A percentile compares a stretch with the other conserved stretches of the same genome.
Evolutionary conservation across 371 early-diverging fungal genomes (phyloP).

Genomic region (Sporodiniella umbellata): DNA sequence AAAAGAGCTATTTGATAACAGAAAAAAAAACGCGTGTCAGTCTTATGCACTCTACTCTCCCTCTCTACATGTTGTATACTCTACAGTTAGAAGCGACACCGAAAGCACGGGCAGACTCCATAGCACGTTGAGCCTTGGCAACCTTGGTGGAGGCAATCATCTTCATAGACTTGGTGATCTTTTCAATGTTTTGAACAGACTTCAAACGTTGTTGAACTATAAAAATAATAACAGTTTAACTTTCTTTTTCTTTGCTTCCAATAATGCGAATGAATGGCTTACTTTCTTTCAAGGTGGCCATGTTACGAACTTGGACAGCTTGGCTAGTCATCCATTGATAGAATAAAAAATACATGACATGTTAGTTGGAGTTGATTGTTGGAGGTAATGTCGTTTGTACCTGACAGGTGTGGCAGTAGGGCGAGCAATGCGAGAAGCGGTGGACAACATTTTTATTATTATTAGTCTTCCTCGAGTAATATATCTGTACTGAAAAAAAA

Average conservation of each 20-base stretch:
- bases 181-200: slow-evolving; percentile 96
- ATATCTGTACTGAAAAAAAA: background rate
- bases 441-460: slow-evolving; percentile 34
- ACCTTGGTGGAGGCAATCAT: slow-evolving; percentile 99
- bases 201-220: slow-evolving; percentile 94
- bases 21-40: background rate
- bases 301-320: slow-evolving; percentile 80
- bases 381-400: slow-evolving; percentile 8
- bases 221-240: slow-evolving; percentile 4
- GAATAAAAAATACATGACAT: background rate
- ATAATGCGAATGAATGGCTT: slow-evolving; percentile 27
- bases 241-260: background rate
- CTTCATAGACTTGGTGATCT: slow-evolving; percentile 99
- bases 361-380: background rate
- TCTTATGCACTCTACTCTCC: background rate
- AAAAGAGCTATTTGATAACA: slow-evolving; percentile 83
- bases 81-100: slow-evolving; percentile 76
- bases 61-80: background rate
- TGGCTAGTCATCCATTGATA: no score
- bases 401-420: slow-evolving; percentile 31
- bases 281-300: slow-evolving; percentile 92
- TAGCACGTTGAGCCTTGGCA: slow-evolving; percentile 88
- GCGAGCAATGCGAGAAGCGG: slow-evolving; percentile 37
- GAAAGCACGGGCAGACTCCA: slow-evolving; percentile 90
- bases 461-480: background rate